phyloP scores from a whole-genome alignment of 1,284 basidiomycete genomes.

The Ustilago lituana region DNA sequence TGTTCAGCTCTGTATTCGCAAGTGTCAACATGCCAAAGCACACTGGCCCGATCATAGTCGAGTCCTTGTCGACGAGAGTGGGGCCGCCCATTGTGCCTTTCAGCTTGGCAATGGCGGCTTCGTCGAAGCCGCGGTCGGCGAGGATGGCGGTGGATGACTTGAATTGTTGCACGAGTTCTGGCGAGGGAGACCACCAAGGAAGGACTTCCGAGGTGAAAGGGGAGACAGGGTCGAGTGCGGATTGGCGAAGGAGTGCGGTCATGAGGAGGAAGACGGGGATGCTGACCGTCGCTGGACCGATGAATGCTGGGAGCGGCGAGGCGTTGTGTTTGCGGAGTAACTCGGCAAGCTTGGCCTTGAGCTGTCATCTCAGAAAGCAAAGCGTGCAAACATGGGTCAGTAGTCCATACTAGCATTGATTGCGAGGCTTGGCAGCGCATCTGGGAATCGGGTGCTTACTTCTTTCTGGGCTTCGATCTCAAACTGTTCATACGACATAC shows the following conservation, averaged over 20 bases:
- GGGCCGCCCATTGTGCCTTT: conserved; percentile 58
- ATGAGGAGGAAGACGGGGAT: conserved; percentile 61
- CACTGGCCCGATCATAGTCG: conserved; percentile 59
- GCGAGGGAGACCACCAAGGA: conserved; percentile 62
- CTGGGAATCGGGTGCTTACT: conserved; percentile 15
- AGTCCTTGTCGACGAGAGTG: conserved; percentile 56
- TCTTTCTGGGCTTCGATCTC: conserved; percentile 66
- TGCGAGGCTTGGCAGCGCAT: neutral
- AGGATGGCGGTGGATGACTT: conserved; percentile 51
- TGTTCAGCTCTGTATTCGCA: conserved; percentile 58
- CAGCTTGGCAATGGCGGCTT: conserved; percentile 43
- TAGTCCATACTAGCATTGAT: neutral
- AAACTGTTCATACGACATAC: conserved; percentile 72
- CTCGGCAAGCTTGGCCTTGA: conserved; percentile 47
- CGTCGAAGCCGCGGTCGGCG: conserved; percentile 57
- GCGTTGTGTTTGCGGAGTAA: conserved; percentile 53
- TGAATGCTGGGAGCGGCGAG: conserved; percentile 51
- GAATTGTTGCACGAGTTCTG: conserved; percentile 52
- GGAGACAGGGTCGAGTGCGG: conserved; percentile 39
- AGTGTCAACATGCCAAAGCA: conserved; percentile 58
- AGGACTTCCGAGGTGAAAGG: conserved; percentile 52
- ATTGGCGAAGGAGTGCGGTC: conserved; percentile 55
- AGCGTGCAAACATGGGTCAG: neutral
- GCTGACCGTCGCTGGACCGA: conserved; percentile 54
- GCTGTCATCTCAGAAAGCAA: conserved; percentile 4